These are phyloP conservation scores for Colletotrichum godetiae DNA, from an alignment of 2,329 filamentous ascomycete genomes.

Conservation along the genomic window DNA sequence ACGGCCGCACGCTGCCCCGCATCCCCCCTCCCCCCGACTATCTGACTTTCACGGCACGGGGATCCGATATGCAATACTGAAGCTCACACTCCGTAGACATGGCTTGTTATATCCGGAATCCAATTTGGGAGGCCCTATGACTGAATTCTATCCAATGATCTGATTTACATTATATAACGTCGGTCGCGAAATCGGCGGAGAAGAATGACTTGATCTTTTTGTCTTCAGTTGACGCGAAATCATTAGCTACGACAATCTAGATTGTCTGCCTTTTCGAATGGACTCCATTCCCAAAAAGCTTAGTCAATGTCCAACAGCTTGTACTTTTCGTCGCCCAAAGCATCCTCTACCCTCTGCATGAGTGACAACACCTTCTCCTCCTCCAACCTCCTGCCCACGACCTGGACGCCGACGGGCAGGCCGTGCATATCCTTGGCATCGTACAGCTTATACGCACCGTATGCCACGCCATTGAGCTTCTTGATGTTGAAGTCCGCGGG, in stretches of 20 bases:
- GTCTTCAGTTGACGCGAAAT: not conserved
- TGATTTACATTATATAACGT: not conserved
- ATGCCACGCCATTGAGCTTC: constrained; percentile 81
- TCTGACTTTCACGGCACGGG: not conserved
- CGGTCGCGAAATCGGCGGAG: constrained; percentile 9
- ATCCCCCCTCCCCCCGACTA: not conserved
- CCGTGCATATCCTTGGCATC: constrained; percentile 86
- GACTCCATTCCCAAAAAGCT: not conserved
- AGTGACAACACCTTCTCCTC: constrained; percentile 88
- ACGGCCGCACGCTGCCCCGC: constrained; percentile 8
- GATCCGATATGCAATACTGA: not conserved
- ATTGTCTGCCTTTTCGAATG: too few relatives aligned
- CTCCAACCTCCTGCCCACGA: constrained; percentile 82
- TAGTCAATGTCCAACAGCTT: constrained; percentile 61
- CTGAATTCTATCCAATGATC: not conserved
- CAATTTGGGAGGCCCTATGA: not conserved
- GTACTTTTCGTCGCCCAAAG: constrained; percentile 70
- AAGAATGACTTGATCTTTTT: not conserved
- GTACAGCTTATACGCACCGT: constrained; percentile 88
- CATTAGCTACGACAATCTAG: not conserved
- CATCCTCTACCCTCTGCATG: constrained; percentile 83
- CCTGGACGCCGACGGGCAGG: constrained; percentile 86
- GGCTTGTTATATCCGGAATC: not conserved
- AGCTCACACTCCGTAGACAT: too few relatives aligned
- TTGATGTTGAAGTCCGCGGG: constrained; percentile 69